Percentiles rank a stretch among this genome's conserved stretches.
These are phyloP conservation scores for Claviceps sp. DNA, from an alignment of 2,329 filamentous ascomycete genomes.

Conservation along the genomic window DNA sequence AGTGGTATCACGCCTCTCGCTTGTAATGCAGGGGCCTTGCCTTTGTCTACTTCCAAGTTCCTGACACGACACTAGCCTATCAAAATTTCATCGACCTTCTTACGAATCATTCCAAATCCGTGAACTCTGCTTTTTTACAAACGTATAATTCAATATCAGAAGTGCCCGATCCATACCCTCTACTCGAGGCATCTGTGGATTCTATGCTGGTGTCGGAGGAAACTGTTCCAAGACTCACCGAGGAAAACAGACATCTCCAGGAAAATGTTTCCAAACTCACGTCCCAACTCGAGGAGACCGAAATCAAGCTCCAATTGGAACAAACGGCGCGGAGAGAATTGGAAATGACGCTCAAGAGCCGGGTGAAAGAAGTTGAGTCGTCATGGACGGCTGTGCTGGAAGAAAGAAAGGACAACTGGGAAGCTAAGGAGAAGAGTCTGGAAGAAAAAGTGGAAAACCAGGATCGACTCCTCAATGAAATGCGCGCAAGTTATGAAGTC, in stretches of 20 bases:
- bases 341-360: constrained; percentile 63
- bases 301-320: constrained; percentile 69
- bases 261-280: constrained; percentile 63
- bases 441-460: constrained; percentile 94
- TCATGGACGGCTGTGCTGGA: constrained; percentile 83
- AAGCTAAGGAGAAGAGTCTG: constrained; percentile 76
- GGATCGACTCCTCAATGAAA: constrained; percentile 79
- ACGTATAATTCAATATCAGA: constrained; percentile 89
- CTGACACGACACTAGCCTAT: constrained; percentile 51
- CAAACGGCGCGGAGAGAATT: constrained; percentile 57
- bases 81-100: constrained; percentile 95
- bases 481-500: constrained; percentile 95
- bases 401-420: constrained; percentile 95
- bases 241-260: constrained; percentile 81
- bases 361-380: constrained; percentile 77
- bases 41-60: not conserved
- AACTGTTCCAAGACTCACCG: constrained; percentile 74
- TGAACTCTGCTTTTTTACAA: constrained; percentile 85
- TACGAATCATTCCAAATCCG: constrained; percentile 88
- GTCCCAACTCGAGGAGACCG: constrained; percentile 68
- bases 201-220: constrained; percentile 86
- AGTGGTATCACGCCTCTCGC: not conserved
- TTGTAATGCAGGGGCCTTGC: not conserved
- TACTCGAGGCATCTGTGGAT: constrained; percentile 92
- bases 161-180: constrained; percentile 87